Percentiles rank a stretch among this genome's conserved stretches.
These are phyloP conservation scores for Chalaropsis thielavioides DNA, from an alignment of 2,329 filamentous ascomycete genomes.

Conservation along the genomic window DNA sequence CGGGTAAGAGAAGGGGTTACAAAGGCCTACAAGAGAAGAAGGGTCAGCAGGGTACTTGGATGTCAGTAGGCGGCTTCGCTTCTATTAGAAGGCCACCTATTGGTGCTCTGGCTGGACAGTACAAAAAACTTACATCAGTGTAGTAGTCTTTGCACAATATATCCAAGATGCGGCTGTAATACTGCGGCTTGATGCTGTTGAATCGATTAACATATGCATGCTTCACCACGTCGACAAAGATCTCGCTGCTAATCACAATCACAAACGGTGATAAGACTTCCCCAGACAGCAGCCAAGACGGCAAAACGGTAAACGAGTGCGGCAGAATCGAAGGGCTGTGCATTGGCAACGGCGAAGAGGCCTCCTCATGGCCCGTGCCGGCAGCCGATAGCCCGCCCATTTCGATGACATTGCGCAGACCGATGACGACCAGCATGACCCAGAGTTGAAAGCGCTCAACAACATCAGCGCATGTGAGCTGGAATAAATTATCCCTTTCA, in stretches of 20 bases:
- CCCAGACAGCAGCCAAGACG: constrained; percentile 59
- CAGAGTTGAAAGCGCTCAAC: constrained; percentile 95
- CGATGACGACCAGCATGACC: constrained; percentile 95
- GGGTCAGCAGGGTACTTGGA: constrained; percentile 14
- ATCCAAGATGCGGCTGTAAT: constrained; percentile 83
- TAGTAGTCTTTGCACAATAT: constrained; percentile 97
- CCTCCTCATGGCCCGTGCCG: constrained; percentile 21
- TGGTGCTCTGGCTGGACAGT: neutral
- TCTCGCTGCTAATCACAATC: constrained; percentile 87
- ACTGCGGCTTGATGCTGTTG: constrained; percentile 84
- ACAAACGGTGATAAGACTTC: constrained; percentile 88
- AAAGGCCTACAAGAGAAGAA: constrained; percentile 49
- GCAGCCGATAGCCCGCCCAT: constrained; percentile 68
- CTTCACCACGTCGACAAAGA: constrained; percentile 93
- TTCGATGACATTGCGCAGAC: constrained; percentile 89
- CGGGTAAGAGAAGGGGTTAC: constrained; percentile 79
- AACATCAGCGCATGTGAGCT: constrained; percentile 89
- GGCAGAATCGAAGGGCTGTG: constrained; percentile 66
- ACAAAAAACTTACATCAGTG: constrained; percentile 50
- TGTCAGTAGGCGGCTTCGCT: neutral
- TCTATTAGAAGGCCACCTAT: no score
- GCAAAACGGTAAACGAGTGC: constrained; percentile 78
- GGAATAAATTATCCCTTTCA: constrained; percentile 94
- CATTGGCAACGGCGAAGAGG: constrained; percentile 35
- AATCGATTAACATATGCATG: constrained; percentile 98